Conservation (phyloP, 2,329 filamentous ascomycete genomes). For the Rhinocladiella similis region DNA sequence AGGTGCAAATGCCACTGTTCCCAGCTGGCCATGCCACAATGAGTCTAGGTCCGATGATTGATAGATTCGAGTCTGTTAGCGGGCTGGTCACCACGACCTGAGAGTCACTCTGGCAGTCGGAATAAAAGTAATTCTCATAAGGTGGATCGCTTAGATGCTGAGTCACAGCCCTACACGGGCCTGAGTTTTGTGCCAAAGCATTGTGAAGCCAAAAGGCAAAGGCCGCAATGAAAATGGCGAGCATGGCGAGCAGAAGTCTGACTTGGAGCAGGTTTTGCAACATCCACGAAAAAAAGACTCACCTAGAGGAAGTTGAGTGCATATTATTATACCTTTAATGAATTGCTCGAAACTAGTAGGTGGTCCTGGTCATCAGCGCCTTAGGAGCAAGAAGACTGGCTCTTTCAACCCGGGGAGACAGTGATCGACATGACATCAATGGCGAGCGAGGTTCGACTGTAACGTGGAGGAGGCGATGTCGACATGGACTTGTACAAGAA, state of each 20-base stretch:
- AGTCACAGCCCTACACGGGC: constrained; percentile 34
- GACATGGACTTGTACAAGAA: not conserved
- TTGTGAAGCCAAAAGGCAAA: constrained; percentile 25
- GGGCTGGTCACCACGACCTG: constrained; percentile 65
- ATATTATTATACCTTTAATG: not conserved
- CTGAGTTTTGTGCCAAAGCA: constrained; percentile 23
- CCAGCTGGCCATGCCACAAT: constrained; percentile 66
- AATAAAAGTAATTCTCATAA: constrained; percentile 67
- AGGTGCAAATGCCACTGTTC: constrained; percentile 60
- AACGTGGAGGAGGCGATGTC: constrained; percentile 13
- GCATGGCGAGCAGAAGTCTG: constrained; percentile 24
- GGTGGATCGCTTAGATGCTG: constrained; percentile 57
- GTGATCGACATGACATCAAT: constrained; percentile 18
- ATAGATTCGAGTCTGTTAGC: constrained; percentile 53
- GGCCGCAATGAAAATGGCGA: constrained; percentile 16
- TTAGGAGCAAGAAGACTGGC: not conserved
- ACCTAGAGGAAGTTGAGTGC: not conserved
- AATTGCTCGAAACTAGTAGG: not conserved
- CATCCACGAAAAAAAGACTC: not conserved
- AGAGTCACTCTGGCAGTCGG: constrained; percentile 60
- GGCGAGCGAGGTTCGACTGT: not conserved
- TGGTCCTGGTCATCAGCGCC: not conserved
- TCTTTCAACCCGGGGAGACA: not conserved
- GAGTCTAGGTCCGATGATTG: constrained; percentile 58
- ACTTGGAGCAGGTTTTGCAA: not conserved